Percentiles rank a stretch among this genome's conserved stretches.
These are phyloP conservation scores for Ogataea saltuana DNA, from an alignment of 805 yeast genomes.

Conservation along the genomic window DNA sequence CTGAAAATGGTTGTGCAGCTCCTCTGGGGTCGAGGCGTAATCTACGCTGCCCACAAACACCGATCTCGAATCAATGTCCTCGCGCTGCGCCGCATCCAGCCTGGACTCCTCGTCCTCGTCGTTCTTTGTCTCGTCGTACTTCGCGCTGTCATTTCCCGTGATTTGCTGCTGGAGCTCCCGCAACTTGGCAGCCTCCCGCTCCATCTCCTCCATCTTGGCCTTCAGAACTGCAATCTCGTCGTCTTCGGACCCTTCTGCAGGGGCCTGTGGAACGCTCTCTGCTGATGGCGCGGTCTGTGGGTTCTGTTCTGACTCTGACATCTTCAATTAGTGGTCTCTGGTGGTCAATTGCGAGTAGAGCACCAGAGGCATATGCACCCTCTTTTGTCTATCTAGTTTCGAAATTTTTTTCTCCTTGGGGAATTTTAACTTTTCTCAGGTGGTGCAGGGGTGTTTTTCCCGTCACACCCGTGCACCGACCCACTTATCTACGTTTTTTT, in stretches of 20 bases:
- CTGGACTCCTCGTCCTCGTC: conserved; percentile 17
- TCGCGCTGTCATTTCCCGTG: conserved; percentile 12
- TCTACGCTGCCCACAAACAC: conserved; percentile 86
- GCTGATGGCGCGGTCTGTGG: neutral
- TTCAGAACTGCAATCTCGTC: conserved; percentile 40
- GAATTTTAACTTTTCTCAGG: too few relatives aligned
- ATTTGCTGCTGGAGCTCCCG: conserved; percentile 54
- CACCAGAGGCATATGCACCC: too few relatives aligned
- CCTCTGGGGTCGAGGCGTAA: conserved; percentile 75
- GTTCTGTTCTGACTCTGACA: conserved; percentile 2
- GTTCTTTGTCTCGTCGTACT: conserved; percentile 19
- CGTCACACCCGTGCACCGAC: too few relatives aligned
- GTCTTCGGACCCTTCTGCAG: too few relatives aligned
- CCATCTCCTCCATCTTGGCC: conserved; percentile 53
- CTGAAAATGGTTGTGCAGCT: conserved; percentile 72
- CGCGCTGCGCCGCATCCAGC: conserved; percentile 39
- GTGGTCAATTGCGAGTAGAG: too few relatives aligned
- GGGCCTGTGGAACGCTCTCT: too few relatives aligned
- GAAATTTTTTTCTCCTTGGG: too few relatives aligned
- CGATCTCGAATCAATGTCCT: conserved; percentile 74
- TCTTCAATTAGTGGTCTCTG: too few relatives aligned
- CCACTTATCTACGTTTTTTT: too few relatives aligned
- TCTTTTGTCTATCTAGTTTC: too few relatives aligned
- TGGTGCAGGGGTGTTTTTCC: too few relatives aligned
- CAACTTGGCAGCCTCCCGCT: conserved; percentile 61